phyloP scores from a whole-genome alignment of 805 yeast genomes.

The Ogataea allantospora region DNA sequence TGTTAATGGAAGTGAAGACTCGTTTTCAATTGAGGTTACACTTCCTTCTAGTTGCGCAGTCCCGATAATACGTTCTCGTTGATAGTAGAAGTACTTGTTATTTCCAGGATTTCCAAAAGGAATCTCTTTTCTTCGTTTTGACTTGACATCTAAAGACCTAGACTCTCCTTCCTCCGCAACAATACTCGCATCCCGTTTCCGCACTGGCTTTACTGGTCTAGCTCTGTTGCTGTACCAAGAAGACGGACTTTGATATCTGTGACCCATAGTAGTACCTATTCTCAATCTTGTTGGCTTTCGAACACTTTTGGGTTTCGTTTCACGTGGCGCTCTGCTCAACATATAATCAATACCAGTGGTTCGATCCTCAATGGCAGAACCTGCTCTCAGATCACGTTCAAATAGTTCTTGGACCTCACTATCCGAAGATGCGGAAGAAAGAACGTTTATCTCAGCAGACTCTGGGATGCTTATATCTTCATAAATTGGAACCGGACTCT shows the following conservation, averaged over 20 bases:
- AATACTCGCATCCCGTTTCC: no score
- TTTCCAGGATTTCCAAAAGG: background rate
- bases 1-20: background rate
- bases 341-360: constrained; percentile 29
- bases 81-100: constrained; percentile 21
- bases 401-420: constrained; percentile 12
- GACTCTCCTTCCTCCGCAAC: no score
- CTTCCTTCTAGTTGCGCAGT: constrained; percentile 30
- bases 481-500: background rate
- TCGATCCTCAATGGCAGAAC: constrained; percentile 28
- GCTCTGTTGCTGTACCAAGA: background rate
- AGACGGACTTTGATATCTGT: background rate
- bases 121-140: background rate
- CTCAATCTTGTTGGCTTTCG: constrained; percentile 1
- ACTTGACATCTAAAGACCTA: no score
- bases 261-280: background rate
- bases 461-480: background rate
- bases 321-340: constrained; percentile 15
- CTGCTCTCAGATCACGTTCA: constrained; percentile 9
- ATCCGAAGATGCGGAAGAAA: constrained; percentile 17
- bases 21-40: background rate
- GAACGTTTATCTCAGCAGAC: background rate
- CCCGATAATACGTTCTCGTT: constrained; percentile 24
- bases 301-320: background rate
- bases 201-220: no score